phyloP scores from a whole-genome alignment of 2,329 filamentous ascomycete species.

The Lachnellula cervina region DNA sequence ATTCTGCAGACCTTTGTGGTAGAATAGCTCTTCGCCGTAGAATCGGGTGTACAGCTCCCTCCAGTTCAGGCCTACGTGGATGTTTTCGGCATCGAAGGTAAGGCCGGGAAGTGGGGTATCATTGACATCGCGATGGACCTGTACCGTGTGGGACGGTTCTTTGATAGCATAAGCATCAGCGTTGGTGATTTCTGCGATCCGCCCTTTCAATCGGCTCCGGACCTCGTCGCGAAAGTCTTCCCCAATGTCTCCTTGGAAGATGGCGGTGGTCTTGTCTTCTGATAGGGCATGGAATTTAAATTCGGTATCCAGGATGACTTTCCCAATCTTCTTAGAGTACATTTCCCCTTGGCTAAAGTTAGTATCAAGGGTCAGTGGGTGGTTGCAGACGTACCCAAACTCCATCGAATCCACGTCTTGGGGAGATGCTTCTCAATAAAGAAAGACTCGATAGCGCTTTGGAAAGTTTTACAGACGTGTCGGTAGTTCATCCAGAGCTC shows the following conservation, averaged over 20 bases:
- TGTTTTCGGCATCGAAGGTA: background rate
- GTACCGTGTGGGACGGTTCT: slow-evolving; percentile 4
- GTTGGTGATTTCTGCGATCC: background rate
- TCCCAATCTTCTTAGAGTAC: background rate
- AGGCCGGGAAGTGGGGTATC: slow-evolving; percentile 11
- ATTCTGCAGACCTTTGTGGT: background rate
- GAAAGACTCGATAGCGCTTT: slow-evolving; percentile 10
- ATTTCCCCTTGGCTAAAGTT: background rate
- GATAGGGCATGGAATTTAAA: slow-evolving; percentile 2
- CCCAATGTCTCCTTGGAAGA: background rate
- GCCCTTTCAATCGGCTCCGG: background rate
- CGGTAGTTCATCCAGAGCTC: slow-evolving; percentile 16
- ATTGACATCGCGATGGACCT: slow-evolving; percentile 11
- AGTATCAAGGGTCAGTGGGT: background rate
- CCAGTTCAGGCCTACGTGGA: slow-evolving; percentile 10
- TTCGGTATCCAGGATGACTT: background rate
- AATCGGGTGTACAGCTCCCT: slow-evolving; percentile 7
- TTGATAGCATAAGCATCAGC: background rate
- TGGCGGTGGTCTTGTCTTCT: slow-evolving; percentile 1
- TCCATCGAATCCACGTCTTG: slow-evolving; percentile 10
- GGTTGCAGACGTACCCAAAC: slow-evolving; percentile 7
- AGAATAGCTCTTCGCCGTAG: slow-evolving; percentile 10
- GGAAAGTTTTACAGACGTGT: slow-evolving; percentile 13
- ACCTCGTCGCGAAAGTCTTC: background rate
- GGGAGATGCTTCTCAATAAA: slow-evolving; percentile 14